phyloP scores from a whole-genome alignment of 2,329 filamentous ascomycete species.

The Gnomoniopsis sp. region DNA sequence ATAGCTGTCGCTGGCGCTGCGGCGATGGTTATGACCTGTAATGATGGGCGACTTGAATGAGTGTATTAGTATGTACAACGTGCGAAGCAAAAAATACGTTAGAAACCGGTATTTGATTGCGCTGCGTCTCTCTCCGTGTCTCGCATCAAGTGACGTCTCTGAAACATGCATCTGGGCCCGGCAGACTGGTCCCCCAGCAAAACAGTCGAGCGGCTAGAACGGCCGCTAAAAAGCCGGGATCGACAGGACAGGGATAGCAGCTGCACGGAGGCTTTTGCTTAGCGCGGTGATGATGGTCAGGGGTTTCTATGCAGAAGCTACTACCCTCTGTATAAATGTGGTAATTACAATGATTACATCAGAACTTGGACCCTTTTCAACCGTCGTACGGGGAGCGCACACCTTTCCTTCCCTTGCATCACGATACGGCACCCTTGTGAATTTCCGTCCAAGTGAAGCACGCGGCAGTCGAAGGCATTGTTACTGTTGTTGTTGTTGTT shows the following conservation, averaged over 20 bases:
- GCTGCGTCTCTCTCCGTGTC: too few species aligned
- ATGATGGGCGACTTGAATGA: background rate
- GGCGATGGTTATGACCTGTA: background rate
- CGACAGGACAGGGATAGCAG: background rate
- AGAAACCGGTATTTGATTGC: background rate
- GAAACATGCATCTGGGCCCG: too few species aligned
- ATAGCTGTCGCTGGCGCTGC: background rate
- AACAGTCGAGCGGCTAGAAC: background rate
- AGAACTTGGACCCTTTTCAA: background rate
- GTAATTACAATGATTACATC: background rate
- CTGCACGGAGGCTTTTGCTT: background rate
- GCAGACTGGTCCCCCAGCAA: background rate
- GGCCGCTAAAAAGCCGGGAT: background rate
- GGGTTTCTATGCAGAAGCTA: background rate
- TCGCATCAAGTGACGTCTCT: background rate
- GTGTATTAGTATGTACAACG: background rate
- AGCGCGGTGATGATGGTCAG: background rate
- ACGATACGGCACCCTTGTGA: background rate
- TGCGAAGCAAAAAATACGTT: background rate
- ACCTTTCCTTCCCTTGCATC: background rate
- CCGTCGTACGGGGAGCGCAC: background rate
- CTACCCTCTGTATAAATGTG: background rate
- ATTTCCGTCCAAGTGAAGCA: background rate
- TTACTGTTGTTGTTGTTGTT: background rate
- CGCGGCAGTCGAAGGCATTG: background rate